phyloP scores from a whole-genome alignment of 176 grass and related monocot genomes.

The Oryza officinalis region DNA sequence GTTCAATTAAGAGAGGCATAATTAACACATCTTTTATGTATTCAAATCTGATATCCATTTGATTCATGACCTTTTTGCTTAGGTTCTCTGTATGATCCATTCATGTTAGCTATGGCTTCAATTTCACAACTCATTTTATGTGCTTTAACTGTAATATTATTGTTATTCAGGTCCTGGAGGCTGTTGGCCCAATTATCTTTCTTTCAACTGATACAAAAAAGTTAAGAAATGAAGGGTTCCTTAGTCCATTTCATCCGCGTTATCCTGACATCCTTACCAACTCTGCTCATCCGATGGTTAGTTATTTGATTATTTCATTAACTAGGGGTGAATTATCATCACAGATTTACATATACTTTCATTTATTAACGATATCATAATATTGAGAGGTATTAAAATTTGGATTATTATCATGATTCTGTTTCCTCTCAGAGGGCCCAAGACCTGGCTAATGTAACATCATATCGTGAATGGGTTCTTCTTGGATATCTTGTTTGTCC shows the following conservation, averaged over 20 bases:
- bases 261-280: constrained; percentile 99
- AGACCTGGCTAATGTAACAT: constrained; percentile 99
- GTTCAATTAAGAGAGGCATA: not conserved
- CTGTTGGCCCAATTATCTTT: constrained; percentile 95
- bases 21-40: not conserved
- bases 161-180: constrained; percentile 80
- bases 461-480: constrained; percentile 93
- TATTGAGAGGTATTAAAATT: constrained; percentile 17
- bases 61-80: not conserved
- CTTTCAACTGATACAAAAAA: constrained; percentile 99
- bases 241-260: constrained; percentile 97
- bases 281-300: constrained; percentile 95
- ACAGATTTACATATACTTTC: not conserved
- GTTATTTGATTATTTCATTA: constrained; percentile 44
- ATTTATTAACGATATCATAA: constrained; percentile 26
- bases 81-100: not conserved
- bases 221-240: constrained; percentile 96
- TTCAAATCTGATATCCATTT: not conserved
- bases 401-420: constrained; percentile 24
- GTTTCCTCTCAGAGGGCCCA: constrained; percentile 86
- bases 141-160: constrained; percentile 30
- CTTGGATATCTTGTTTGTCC: constrained; percentile 97
- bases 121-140: constrained; percentile 13
- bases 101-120: constrained; percentile 3
- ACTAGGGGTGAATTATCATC: constrained; percentile 5